Conservation (phyloP, 2,329 filamentous ascomycete species). For the Metarhizium robertsii region DNA sequence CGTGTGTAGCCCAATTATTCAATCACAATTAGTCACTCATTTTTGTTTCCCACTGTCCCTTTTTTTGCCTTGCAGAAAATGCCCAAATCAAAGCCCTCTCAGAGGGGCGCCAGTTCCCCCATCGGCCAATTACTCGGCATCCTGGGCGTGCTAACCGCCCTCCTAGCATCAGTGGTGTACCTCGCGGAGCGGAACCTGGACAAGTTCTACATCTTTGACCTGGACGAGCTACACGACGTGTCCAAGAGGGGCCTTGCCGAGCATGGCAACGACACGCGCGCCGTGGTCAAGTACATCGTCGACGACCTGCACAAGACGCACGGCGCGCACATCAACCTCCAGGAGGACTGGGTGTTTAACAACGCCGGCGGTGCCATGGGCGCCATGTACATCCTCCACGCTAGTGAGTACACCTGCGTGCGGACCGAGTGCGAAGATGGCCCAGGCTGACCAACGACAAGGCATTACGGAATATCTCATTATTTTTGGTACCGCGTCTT, state of each 20-base stretch:
- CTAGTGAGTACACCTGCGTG: slow-evolving; percentile 46
- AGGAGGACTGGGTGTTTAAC: slow-evolving; percentile 86
- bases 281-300: slow-evolving; percentile 62
- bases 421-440: too few relatives aligned
- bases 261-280: slow-evolving; percentile 67
- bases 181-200: slow-evolving; percentile 49
- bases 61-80: background rate
- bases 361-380: slow-evolving; percentile 90
- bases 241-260: slow-evolving; percentile 54
- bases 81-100: slow-evolving; percentile 8
- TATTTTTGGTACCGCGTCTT: slow-evolving; percentile 51
- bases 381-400: slow-evolving; percentile 82
- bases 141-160: slow-evolving; percentile 42
- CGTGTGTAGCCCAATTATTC: background rate
- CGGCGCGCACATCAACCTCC: slow-evolving; percentile 50
- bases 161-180: slow-evolving; percentile 45
- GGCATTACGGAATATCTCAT: slow-evolving; percentile 83
- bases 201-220: slow-evolving; percentile 67
- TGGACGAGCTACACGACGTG: slow-evolving; percentile 58
- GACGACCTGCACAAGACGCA: slow-evolving; percentile 48
- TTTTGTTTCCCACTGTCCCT: background rate
- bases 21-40: background rate
- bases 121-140: slow-evolving; percentile 34
- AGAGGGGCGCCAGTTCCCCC: slow-evolving; percentile 7
- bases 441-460: slow-evolving; percentile 13